These are phyloP conservation scores for Fusarium keratoplasticum DNA, from an alignment of 2,329 filamentous ascomycete genomes.

Conservation along the genomic window DNA sequence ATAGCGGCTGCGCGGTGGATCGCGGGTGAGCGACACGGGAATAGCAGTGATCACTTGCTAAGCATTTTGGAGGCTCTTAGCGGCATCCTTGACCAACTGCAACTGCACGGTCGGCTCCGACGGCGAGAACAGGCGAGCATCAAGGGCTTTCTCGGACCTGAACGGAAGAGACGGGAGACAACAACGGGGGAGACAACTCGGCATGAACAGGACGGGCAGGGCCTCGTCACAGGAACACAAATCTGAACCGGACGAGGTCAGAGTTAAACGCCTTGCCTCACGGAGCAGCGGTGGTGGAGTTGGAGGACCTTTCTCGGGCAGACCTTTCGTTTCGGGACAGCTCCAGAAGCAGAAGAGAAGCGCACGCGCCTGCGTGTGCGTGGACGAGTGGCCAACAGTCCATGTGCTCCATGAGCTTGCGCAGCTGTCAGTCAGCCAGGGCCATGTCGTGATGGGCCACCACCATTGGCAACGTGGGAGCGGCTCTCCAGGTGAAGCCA, in stretches of 20 bases:
- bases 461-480: constrained; percentile 19
- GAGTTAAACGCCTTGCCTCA: constrained; percentile 23
- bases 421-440: neutral
- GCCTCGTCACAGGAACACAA: neutral
- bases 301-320: constrained; percentile 33
- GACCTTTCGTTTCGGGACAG: constrained; percentile 5
- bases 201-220: neutral
- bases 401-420: constrained; percentile 6
- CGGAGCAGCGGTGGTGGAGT: constrained; percentile 29
- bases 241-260: constrained; percentile 8
- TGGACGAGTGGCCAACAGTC: neutral
- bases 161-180: constrained; percentile 1
- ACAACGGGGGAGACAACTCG: neutral
- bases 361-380: constrained; percentile 6
- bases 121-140: neutral
- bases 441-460: constrained; percentile 20
- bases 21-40: constrained; percentile 37
- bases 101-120: constrained; percentile 1
- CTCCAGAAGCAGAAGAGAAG: constrained; percentile 11
- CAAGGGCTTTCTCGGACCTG: neutral
- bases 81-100: constrained; percentile 8
- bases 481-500: constrained; percentile 29
- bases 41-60: constrained; percentile 24
- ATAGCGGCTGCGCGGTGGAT: constrained; percentile 41
- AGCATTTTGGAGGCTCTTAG: constrained; percentile 22